Percentiles rank a stretch among this genome's conserved stretches.
phyloP scores from a whole-genome alignment of 257 asterid species.

The Scutellaria barbata region DNA sequence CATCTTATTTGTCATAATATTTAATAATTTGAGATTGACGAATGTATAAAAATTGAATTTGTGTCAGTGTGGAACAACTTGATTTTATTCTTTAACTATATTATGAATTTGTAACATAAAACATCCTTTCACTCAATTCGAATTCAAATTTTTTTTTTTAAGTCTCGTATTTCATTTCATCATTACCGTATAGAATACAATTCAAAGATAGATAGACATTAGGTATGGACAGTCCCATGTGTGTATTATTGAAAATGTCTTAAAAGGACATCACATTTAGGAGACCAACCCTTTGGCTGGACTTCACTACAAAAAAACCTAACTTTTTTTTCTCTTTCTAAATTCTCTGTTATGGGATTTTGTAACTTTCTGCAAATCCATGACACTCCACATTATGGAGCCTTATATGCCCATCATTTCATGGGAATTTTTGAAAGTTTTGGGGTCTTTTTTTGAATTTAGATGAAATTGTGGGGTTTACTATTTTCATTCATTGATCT shows the following conservation, averaged over 20 bases:
- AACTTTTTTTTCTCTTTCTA: slow-evolving; percentile 9
- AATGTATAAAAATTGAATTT: no score
- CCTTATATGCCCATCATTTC: slow-evolving; percentile 40
- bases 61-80: no score
- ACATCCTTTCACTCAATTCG: no score
- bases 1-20: no score
- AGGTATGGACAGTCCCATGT: slow-evolving; percentile 57
- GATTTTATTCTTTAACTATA: no score
- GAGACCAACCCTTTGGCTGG: slow-evolving; percentile 53
- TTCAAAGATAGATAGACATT: no score
- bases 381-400: slow-evolving; percentile 37
- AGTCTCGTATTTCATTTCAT: no score
- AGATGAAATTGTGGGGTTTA: slow-evolving; percentile 22
- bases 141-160: no score
- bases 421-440: background rate
- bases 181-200: no score
- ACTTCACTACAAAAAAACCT: slow-evolving; percentile 46
- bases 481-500: background rate
- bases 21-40: no score
- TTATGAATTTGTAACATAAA: no score
- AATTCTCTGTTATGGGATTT: slow-evolving; percentile 20
- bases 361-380: slow-evolving; percentile 23
- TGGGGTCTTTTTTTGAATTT: slow-evolving; percentile 28
- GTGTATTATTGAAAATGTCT: slow-evolving; percentile 59
- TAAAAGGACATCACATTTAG: slow-evolving; percentile 41